phyloP scores from a whole-genome alignment of 345 rosid species.

The Linum usitatissimum region DNA sequence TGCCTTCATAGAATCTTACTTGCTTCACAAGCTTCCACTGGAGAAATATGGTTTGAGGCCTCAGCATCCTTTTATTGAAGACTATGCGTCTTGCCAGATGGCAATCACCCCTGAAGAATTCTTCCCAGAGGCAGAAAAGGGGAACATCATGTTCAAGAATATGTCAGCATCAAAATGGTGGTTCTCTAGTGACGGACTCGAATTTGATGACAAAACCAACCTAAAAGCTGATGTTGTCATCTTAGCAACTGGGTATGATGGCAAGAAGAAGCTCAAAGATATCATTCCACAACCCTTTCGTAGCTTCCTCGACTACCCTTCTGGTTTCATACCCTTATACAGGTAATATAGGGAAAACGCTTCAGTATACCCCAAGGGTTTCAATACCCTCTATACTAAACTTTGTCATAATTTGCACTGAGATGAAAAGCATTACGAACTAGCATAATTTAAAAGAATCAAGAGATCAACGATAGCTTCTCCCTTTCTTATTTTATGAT shows the following conservation, averaged over 20 bases:
- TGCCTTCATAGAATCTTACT: conserved; percentile 75
- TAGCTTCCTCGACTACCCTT: conserved; percentile 42
- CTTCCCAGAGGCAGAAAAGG: conserved; percentile 72
- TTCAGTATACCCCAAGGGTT: too few relatives aligned
- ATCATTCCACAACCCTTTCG: conserved; percentile 71
- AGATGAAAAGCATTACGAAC: too few relatives aligned
- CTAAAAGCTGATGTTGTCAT: conserved; percentile 70
- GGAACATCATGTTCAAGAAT: conserved; percentile 57
- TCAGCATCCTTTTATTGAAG: conserved; percentile 76
- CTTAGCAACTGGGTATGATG: conserved; percentile 76
- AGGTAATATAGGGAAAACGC: too few relatives aligned
- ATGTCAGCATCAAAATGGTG: conserved; percentile 62
- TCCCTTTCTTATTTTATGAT: too few relatives aligned
- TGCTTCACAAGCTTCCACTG: conserved; percentile 61
- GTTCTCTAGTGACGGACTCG: conserved; percentile 57
- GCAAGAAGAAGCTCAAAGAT: conserved; percentile 63
- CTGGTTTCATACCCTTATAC: conserved; percentile 62
- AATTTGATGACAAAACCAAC: conserved; percentile 50
- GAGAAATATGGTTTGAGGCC: conserved; percentile 69
- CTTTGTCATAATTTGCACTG: too few relatives aligned
- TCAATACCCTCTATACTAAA: too few relatives aligned
- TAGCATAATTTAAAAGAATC: too few relatives aligned
- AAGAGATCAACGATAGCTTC: too few relatives aligned
- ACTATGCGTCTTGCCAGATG: conserved; percentile 95
- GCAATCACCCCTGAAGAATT: conserved; percentile 71